phyloP scores from a whole-genome alignment of 331 rosid species.

The Pyracantha coccinea region DNA sequence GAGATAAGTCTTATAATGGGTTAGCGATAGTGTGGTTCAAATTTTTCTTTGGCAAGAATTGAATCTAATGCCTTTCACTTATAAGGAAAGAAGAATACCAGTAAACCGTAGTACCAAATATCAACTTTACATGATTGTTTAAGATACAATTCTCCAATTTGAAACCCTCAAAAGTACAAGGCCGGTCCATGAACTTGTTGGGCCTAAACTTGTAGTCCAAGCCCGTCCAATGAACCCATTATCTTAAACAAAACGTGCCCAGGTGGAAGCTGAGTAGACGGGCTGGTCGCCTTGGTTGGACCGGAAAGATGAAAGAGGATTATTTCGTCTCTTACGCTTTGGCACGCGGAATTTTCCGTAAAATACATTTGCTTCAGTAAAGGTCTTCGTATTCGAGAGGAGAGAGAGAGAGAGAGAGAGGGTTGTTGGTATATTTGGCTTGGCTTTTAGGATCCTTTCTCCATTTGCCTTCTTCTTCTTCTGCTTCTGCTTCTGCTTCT shows the following conservation, averaged over 20 bases:
- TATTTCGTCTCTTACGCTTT: background rate
- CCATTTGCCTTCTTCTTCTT: background rate
- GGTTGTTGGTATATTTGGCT: background rate
- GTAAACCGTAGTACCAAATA: no score
- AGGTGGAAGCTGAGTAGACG: background rate
- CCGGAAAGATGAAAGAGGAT: background rate
- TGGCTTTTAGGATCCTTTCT: background rate
- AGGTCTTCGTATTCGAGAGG: background rate
- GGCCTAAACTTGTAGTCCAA: background rate
- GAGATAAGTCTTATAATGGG: no score
- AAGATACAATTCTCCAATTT: no score
- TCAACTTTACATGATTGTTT: no score
- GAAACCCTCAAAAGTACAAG: background rate
- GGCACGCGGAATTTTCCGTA: background rate
- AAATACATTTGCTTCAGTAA: background rate
- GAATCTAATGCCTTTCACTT: no score
- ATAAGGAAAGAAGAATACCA: no score
- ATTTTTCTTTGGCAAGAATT: no score
- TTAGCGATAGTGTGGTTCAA: no score
- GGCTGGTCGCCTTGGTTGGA: background rate
- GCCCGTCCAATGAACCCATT: background rate
- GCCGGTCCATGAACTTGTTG: background rate
- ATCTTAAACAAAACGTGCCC: background rate
- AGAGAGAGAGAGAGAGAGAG: background rate
- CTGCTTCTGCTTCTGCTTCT: background rate